These are phyloP conservation scores for Cafeteria roenbergensis DNA, from an alignment of 108 stramenopile genomes.

Conservation along the genomic window DNA sequence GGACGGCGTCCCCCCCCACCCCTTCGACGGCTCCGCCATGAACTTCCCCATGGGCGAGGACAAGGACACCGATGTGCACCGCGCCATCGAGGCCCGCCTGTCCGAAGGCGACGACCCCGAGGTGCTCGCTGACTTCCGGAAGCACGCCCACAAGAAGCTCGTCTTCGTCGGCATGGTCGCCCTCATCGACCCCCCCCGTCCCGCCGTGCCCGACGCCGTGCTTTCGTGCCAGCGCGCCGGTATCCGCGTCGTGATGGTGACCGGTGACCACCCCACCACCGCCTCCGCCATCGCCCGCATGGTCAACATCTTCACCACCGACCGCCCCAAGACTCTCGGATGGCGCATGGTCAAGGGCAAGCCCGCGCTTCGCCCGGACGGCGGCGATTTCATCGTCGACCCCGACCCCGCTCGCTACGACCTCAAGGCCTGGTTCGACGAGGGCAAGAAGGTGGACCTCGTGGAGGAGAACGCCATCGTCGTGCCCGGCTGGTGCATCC, in stretches of 20 bases:
- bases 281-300: slow-evolving; percentile 77
- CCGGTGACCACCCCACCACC: slow-evolving; percentile 84
- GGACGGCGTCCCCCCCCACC: no score
- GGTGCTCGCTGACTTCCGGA: not conserved
- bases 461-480: slow-evolving; percentile 41
- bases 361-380: not conserved
- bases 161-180: slow-evolving; percentile 52
- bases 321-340: no score
- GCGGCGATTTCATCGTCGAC: not conserved
- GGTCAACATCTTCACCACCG: slow-evolving; percentile 57
- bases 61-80: slow-evolving; percentile 10
- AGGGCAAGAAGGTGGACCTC: slow-evolving; percentile 26
- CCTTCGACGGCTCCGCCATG: slow-evolving; percentile 6
- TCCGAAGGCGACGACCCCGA: not conserved
- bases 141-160: slow-evolving; percentile 25
- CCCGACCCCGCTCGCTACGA: not conserved
- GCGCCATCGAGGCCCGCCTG: not conserved
- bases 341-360: not conserved
- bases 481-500: slow-evolving; percentile 38
- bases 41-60: slow-evolving; percentile 45
- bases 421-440: slow-evolving; percentile 17
- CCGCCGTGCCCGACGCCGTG: slow-evolving; percentile 74
- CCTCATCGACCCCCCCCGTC: slow-evolving; percentile 53
- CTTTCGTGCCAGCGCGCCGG: slow-evolving; percentile 70
- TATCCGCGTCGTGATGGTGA: slow-evolving; percentile 89